Percentiles rank a stretch among this genome's conserved stretches.
Evolutionary conservation across 2,329 filamentous ascomycete genomes (phyloP).

Genomic region (Arthrinium puccinioides): DNA sequence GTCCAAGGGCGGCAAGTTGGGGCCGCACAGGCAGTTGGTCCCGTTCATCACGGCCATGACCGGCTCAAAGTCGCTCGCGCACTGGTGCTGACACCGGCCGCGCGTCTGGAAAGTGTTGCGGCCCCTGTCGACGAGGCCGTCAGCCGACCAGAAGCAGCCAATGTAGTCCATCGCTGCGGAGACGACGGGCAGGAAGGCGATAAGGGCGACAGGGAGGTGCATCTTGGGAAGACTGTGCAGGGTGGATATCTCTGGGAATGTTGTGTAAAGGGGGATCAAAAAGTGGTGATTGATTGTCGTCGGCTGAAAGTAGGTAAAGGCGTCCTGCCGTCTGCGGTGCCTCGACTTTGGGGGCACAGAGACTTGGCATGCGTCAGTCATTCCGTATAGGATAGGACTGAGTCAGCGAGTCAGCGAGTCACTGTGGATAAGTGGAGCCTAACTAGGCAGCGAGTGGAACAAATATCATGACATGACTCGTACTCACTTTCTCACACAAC

Average conservation of each 20-base stretch:
- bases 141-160: neutral
- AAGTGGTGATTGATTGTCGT: no score
- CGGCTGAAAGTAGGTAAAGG: neutral
- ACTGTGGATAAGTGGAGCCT: no score
- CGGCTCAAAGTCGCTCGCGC: neutral
- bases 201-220: neutral
- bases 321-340: neutral
- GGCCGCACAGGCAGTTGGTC: neutral
- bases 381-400: no score
- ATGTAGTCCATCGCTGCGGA: neutral
- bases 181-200: neutral
- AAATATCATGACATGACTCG: no score
- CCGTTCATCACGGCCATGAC: neutral
- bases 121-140: neutral
- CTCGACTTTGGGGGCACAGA: neutral
- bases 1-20: neutral
- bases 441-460: no score
- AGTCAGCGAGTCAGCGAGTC: no score
- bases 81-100: neutral
- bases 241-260: neutral
- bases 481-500: no score
- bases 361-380: no score
- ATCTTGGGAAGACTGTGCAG: neutral
- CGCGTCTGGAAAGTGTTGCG: neutral
- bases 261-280: neutral